Evolutionary conservation across 495 filamentous ascomycete species (phyloP).

Genomic region (Penicillium paradoxum): DNA sequence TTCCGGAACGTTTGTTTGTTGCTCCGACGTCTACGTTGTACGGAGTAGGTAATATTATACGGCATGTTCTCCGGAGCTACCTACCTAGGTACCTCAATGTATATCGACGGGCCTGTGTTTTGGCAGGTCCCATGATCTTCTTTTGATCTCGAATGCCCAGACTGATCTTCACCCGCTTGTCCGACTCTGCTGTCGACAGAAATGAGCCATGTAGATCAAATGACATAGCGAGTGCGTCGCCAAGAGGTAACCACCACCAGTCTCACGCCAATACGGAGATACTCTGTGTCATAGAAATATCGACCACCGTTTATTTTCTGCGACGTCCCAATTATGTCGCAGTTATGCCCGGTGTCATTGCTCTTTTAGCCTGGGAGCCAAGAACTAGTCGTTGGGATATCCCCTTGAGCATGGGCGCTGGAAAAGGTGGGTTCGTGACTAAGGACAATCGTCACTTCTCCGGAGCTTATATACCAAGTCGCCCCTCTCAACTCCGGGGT

Average conservation of each 20-base stretch:
- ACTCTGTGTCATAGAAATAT: slow-evolving; percentile 11
- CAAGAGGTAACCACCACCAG: slow-evolving; percentile 5
- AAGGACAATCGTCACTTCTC: not conserved
- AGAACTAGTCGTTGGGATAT: not conserved
- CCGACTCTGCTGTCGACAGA: not conserved
- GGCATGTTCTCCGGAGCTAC: not conserved
- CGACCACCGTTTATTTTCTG: not conserved
- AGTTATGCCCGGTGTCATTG: not conserved
- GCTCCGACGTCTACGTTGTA: not conserved
- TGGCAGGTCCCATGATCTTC: not conserved
- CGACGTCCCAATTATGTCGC: not conserved
- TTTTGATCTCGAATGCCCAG: not conserved
- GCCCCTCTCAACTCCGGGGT: slow-evolving; percentile 22
- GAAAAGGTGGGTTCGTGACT: slow-evolving; percentile 2
- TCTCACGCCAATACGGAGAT: slow-evolving; percentile 2
- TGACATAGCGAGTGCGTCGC: slow-evolving; percentile 3
- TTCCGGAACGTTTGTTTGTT: not conserved
- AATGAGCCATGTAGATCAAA: slow-evolving; percentile 5
- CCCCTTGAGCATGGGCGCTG: not conserved
- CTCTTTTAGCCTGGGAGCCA: not conserved
- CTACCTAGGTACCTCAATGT: too few relatives aligned
- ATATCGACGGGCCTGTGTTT: too few relatives aligned
- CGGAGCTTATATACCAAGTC: slow-evolving; percentile 7
- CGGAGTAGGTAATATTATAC: not conserved
- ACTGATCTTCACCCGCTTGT: not conserved